phyloP scores from a whole-genome alignment of 495 filamentous ascomycete species.

The Articulospora tetracladia region DNA sequence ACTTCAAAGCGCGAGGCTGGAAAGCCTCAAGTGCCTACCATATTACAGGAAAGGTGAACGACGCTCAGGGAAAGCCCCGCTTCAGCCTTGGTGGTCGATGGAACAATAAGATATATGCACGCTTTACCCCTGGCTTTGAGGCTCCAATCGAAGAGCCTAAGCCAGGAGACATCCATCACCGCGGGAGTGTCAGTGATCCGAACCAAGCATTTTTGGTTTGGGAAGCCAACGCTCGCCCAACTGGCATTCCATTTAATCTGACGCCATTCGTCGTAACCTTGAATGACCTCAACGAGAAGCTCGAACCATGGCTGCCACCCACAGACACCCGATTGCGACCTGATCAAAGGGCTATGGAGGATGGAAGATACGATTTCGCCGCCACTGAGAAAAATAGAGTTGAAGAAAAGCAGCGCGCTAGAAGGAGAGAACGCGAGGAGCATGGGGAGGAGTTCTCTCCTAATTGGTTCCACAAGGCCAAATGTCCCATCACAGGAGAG shows the following conservation, averaged over 20 bases:
- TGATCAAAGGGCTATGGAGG: conserved; percentile 98
- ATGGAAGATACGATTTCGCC: conserved; percentile 89
- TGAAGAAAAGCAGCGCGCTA: conserved; percentile 87
- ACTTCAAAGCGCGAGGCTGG: conserved; percentile 96
- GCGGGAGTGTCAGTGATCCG: conserved; percentile 44
- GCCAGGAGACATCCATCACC: conserved; percentile 29
- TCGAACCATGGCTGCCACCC: conserved; percentile 72
- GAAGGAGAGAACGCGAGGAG: conserved; percentile 66
- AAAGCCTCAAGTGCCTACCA: conserved; percentile 87
- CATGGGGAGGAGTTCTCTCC: conserved; percentile 78
- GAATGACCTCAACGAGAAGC: conserved; percentile 76
- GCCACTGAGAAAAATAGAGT: conserved; percentile 92
- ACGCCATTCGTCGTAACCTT: conserved; percentile 95
- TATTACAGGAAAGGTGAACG: conserved; percentile 78
- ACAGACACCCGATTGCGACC: conserved; percentile 89
- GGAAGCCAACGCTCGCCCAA: conserved; percentile 78
- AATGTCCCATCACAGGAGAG: conserved; percentile 78
- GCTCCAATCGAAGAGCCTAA: conserved; percentile 57
- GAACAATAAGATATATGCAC: conserved; percentile 97
- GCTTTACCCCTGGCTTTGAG: conserved; percentile 87
- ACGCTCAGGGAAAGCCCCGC: conserved; percentile 65
- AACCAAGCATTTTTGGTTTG: conserved; percentile 85
- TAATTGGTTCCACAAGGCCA: conserved; percentile 75
- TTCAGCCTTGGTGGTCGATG: conserved; percentile 91
- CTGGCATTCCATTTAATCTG: conserved; percentile 90